Evolutionary conservation across 192 early-diverging fungal species (phyloP).

Genomic region (Rhizoclosmatium globosum): DNA sequence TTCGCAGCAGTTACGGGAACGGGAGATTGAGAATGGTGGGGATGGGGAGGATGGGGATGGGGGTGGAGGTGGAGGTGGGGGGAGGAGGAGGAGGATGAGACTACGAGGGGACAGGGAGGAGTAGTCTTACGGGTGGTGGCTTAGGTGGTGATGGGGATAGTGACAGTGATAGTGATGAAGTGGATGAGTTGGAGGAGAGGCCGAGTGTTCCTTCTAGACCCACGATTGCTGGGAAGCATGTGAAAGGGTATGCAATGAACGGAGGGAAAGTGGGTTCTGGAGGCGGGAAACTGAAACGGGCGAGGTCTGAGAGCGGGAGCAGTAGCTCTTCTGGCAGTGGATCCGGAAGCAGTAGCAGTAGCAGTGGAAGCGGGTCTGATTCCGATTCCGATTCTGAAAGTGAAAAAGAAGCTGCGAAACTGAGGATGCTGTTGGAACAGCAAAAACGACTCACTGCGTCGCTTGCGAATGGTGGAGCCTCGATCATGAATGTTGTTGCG

Average conservation of each 20-base stretch:
- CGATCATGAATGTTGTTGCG: not conserved
- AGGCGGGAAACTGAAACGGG: no score
- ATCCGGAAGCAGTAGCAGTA: slow-evolving; percentile 10
- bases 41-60: not conserved
- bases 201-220: no score
- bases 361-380: not conserved
- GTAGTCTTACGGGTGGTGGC: not conserved
- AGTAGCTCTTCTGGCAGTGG: not conserved
- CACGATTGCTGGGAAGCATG: no score
- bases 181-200: slow-evolving; percentile 11
- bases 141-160: not conserved
- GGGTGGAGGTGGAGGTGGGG: no score
- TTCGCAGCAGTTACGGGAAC: not conserved
- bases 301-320: not conserved
- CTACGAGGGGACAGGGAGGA: no score
- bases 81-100: no score
- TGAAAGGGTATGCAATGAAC: no score
- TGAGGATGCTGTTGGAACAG: not conserved
- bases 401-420: not conserved
- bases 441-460: not conserved
- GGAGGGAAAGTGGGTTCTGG: no score
- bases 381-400: slow-evolving; percentile 14
- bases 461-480: not conserved
- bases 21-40: not conserved
- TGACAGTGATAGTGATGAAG: slow-evolving; percentile 1